phyloP scores from a whole-genome alignment of 2,329 filamentous ascomycete genomes.

The Talaromyces amestolkiae region DNA sequence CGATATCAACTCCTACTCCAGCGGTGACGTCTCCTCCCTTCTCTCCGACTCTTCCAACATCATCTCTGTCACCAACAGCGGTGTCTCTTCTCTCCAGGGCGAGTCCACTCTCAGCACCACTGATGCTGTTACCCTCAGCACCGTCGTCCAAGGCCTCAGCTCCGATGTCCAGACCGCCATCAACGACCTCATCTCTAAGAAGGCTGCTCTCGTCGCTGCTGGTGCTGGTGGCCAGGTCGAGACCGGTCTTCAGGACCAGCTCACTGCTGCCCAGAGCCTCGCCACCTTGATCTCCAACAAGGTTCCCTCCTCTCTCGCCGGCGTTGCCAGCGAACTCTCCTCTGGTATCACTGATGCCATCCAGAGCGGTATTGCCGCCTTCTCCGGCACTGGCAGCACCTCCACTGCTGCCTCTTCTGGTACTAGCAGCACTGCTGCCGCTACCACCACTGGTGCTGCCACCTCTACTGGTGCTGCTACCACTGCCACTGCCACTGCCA shows the following conservation, averaged over 20 bases:
- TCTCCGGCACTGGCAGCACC: slow-evolving; percentile 21
- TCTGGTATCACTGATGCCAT: slow-evolving; percentile 33
- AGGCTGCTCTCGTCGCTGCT: slow-evolving; percentile 27
- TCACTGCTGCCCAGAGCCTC: slow-evolving; percentile 28
- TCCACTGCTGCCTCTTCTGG: slow-evolving; percentile 2
- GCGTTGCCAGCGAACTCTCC: slow-evolving; percentile 28
- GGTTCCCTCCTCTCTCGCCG: slow-evolving; percentile 28
- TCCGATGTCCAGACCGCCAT: slow-evolving; percentile 27
- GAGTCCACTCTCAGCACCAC: slow-evolving; percentile 24
- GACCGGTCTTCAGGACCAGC: slow-evolving; percentile 27
- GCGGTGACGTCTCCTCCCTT: slow-evolving; percentile 25
- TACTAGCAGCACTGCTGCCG: slow-evolving; percentile 12
- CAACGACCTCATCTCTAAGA: slow-evolving; percentile 28
- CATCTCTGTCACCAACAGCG: slow-evolving; percentile 28
- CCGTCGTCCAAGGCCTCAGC: slow-evolving; percentile 30
- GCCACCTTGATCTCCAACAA: slow-evolving; percentile 31
- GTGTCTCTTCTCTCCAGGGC: slow-evolving; percentile 26
- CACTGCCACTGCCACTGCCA: slow-evolving; percentile 14
- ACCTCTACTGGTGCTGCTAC: slow-evolving; percentile 7
- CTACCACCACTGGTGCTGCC: slow-evolving; percentile 14
- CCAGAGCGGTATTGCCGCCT: slow-evolving; percentile 32
- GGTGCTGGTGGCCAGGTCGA: slow-evolving; percentile 25
- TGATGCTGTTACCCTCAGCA: slow-evolving; percentile 30
- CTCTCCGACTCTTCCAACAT: slow-evolving; percentile 24
- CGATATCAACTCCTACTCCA: slow-evolving; percentile 27